Evolutionary conservation across 176 grass and related monocot species (phyloP), one percentile per base, ranked within the genome.

Genomic region (Zoysia japonica): DNA sequence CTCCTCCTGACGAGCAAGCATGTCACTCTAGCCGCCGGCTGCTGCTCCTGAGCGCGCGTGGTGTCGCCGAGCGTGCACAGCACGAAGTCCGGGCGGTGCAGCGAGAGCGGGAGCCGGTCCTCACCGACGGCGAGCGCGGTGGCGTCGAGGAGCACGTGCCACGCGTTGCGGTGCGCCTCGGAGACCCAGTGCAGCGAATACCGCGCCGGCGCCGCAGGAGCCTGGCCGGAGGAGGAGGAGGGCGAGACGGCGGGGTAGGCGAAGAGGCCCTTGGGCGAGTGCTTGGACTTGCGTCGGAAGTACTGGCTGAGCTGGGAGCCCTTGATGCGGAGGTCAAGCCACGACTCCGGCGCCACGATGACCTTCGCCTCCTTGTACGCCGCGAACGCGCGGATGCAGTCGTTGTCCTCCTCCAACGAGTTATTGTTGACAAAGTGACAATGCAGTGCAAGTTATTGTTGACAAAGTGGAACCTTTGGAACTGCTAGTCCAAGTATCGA

Each of bases 221-320:
- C 7, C 17, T n/a, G 8, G 36, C 2, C 8, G 5, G 74, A 1
- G 20, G 59, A 2, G 3, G 75, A 12, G 0, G 59, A 12, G 0
- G 76, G 39, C 37, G 63, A 68, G 65, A 87, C 75, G 43, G 71
- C 88, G 0, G 85, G 91, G 80, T 93, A 93, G 70, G 91, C 85
- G 88, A 93, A 90, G 46, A 93, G 91, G 46, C 91, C 91, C 82
- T 93, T 93, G 14, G 78, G 91, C 40, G 75, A 46, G 79, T 90
- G 85, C 82, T 90, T 93, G 85, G 82, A 87, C 85, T 93, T 93
- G 74, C 91, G 82, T 5, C 91, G 78, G 85, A 93, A 90, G 78
- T 90, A 93, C 75, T 93, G 91, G 85, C 88, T 93, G 74, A 93
- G 78, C 79, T 93, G 91, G 1, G 91, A 93, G 11, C 91, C 91